Conservation (phyloP, 208 protist genomes). For the Acanthamoeba rhysodes region DNA sequence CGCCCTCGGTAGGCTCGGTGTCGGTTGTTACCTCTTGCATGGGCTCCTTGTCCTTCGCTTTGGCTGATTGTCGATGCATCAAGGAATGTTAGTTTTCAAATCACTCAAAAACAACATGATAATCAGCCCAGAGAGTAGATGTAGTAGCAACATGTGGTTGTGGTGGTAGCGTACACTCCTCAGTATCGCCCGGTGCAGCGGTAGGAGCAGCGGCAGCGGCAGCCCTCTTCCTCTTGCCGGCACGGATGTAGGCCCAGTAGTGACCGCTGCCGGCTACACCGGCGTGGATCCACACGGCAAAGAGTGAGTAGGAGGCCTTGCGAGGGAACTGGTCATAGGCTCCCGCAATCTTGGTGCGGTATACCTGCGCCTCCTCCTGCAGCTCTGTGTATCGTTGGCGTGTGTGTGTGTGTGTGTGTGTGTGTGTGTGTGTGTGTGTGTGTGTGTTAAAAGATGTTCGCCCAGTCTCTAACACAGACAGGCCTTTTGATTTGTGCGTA, state of each 20-base stretch:
- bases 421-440: too few relatives aligned
- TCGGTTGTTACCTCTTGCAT: not conserved
- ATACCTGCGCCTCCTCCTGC: not conserved
- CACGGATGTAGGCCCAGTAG: slow-evolving; percentile 78
- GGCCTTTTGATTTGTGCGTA: not conserved
- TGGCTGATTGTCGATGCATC: not conserved
- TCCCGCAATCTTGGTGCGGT: slow-evolving; percentile 23
- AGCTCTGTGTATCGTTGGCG: not conserved
- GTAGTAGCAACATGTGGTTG: too few relatives aligned
- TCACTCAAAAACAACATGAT: not conserved
- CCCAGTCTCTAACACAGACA: not conserved
- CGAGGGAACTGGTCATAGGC: slow-evolving; percentile 62
- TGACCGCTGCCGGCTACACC: slow-evolving; percentile 77
- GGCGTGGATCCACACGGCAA: slow-evolving; percentile 78
- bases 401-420: not conserved
- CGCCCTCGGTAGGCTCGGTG: not conserved
- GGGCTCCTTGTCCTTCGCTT: slow-evolving; percentile 7
- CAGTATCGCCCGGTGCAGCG: not conserved
- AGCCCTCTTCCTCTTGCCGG: slow-evolving; percentile 27
- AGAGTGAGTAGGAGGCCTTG: slow-evolving; percentile 63
- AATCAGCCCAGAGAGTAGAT: not conserved
- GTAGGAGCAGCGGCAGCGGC: not conserved
- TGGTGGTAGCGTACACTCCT: not conserved
- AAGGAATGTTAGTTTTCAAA: not conserved
- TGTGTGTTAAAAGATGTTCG: too few relatives aligned